Conservation (phyloP, 2,329 filamentous ascomycete genomes). For the Cryphonectria radicalis region DNA sequence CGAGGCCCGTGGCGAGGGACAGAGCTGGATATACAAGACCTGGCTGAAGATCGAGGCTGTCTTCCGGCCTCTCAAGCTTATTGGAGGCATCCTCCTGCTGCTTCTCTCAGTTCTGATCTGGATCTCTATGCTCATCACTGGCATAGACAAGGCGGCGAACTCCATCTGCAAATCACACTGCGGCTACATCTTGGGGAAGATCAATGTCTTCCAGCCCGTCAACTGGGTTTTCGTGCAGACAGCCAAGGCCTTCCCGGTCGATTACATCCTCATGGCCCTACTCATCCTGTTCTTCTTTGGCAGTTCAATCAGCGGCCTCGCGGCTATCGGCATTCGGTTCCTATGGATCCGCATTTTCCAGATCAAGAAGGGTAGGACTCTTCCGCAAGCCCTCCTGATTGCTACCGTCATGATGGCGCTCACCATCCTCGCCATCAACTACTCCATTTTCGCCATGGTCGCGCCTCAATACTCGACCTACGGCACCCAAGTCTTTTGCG, state of each 20-base stretch:
- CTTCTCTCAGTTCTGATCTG: conserved; percentile 76
- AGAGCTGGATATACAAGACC: conserved; percentile 69
- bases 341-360: conserved; percentile 93
- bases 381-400: conserved; percentile 88
- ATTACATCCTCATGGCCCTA: conserved; percentile 87
- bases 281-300: conserved; percentile 87
- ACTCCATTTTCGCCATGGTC: conserved; percentile 89
- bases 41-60: conserved; percentile 84
- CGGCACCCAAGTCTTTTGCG: conserved; percentile 93
- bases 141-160: conserved; percentile 95
- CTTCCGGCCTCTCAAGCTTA: conserved; percentile 84
- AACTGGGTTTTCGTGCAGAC: conserved; percentile 87
- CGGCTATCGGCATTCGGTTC: conserved; percentile 89
- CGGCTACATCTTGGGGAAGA: conserved; percentile 85
- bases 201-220: conserved; percentile 92
- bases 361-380: conserved; percentile 85
- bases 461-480: conserved; percentile 95
- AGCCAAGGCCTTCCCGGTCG: conserved; percentile 83
- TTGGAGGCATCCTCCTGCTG: conserved; percentile 81
- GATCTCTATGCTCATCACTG: conserved; percentile 92
- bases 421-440: conserved; percentile 90
- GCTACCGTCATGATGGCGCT: conserved; percentile 89
- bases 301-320: conserved; percentile 84
- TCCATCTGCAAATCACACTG: conserved; percentile 89
- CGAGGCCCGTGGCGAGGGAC: conserved; percentile 79